Conservation (phyloP, 1,284 basidiomycete genomes). For the Fomitiporia mediterranea region DNA sequence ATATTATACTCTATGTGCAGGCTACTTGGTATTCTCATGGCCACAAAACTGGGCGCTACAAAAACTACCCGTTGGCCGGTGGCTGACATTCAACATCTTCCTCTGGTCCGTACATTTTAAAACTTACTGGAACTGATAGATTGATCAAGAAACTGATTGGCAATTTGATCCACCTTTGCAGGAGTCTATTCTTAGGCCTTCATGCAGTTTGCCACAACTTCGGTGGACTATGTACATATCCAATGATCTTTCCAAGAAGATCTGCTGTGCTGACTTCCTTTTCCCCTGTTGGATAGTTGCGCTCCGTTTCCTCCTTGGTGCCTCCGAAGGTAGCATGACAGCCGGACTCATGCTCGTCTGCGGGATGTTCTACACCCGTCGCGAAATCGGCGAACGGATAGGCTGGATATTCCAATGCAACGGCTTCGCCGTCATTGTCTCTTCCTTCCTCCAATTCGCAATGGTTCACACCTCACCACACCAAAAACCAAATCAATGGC, state of each 20-base stretch:
- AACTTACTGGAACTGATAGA: neutral
- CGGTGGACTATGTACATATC: slow-evolving; percentile 17
- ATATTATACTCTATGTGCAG: slow-evolving; percentile 6
- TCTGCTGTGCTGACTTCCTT: neutral
- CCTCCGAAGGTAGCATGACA: slow-evolving; percentile 30
- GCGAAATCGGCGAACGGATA: slow-evolving; percentile 31
- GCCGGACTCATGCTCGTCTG: slow-evolving; percentile 30
- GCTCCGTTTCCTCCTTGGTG: slow-evolving; percentile 33
- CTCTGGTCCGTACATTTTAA: slow-evolving; percentile 8
- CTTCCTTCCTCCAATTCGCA: slow-evolving; percentile 32
- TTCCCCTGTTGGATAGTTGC: slow-evolving; percentile 21
- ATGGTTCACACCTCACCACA: slow-evolving; percentile 26
- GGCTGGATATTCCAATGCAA: slow-evolving; percentile 30
- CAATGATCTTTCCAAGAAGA: too few relatives aligned
- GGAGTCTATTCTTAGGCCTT: slow-evolving; percentile 19
- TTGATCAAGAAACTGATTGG: neutral
- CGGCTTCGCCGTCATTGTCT: slow-evolving; percentile 30
- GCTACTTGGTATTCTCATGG: slow-evolving; percentile 29
- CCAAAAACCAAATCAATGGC: slow-evolving; percentile 25
- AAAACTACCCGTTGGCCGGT: slow-evolving; percentile 28
- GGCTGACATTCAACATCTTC: slow-evolving; percentile 21
- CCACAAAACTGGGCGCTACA: slow-evolving; percentile 30
- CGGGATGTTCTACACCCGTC: slow-evolving; percentile 30
- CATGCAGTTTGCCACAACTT: slow-evolving; percentile 20
- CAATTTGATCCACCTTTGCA: neutral